Base-by-base conservation (phyloP, 371 early-diverging fungal genomes). In the Mortierella sp. region DNA sequence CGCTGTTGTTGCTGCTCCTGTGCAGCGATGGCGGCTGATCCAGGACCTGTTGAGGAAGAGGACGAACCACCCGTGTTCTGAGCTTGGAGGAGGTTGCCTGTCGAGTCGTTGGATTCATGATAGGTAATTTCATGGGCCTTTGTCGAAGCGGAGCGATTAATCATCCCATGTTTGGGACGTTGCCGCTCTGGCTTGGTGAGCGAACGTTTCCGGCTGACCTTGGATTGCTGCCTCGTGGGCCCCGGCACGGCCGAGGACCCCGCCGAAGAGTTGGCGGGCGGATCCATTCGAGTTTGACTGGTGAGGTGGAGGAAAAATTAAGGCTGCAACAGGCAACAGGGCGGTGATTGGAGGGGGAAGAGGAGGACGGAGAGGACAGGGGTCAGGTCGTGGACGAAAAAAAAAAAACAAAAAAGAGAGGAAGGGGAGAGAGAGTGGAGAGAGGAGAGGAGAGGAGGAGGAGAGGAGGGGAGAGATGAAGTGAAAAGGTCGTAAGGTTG, bases 161-260 rank as follows among this genome's bases (percentile, higher is more conserved):
- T 64, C 74, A 72, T 69, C 11, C 81, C 81, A 19, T 48, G 75
- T 85, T 57, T 88, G 19, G 81, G 86, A 48, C 84, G 66, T 61
- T 84, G 80, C n/a, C 86, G 82, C 29, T 86, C 86, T 21, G 86
- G 86, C 48, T 82, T 80, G 29, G 81, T 81, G 56, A 86, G 45
- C 15, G 86, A 86, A 2, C 71, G 57, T 14, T 70, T 74, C 53
- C 74, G 44, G 23, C 56, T 18, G 1, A 77, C 64, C 43, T 64
- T 61, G 5, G 76, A 70, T 18, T 62, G 16, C 19, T 37, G 37
- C 37, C 37, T 3, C 9, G 3, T 3, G 37, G 37, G 37, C 37
- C 37, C 37, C 9, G 37, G 37, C 37, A 37, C 37, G 37, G 37
- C 37, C 37, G 37, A 37, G 37, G 37, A 37, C 37, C 37, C 37